Conservation (phyloP, 257 asterid genomes). For the Orobanche coerulescens region DNA sequence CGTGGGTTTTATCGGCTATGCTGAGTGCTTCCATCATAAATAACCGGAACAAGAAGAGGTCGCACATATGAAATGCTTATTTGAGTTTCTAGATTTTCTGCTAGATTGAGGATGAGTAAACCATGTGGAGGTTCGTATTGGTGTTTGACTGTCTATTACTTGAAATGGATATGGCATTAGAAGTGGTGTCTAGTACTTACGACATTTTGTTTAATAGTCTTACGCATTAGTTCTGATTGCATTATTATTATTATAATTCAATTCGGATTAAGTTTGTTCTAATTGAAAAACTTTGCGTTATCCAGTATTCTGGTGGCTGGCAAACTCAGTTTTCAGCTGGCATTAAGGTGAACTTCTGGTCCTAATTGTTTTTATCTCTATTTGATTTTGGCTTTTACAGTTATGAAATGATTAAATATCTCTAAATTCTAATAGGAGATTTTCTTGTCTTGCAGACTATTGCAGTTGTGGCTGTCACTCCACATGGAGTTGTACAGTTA, state of each 20-base stretch:
- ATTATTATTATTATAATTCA: too few relatives aligned
- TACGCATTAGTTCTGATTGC: slow-evolving; percentile 19
- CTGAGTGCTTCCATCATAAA: slow-evolving; percentile 4
- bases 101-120: slow-evolving; percentile 3
- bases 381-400: slow-evolving; percentile 1
- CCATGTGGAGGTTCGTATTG: slow-evolving; percentile 7
- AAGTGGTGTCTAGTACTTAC: slow-evolving; percentile 14
- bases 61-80: slow-evolving; percentile 3
- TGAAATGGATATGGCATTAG: slow-evolving; percentile 11
- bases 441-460: slow-evolving; percentile 58
- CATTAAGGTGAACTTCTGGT: slow-evolving; percentile 54
- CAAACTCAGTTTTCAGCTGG: slow-evolving; percentile 84
- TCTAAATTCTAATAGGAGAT: background rate
- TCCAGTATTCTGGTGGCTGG: slow-evolving; percentile 68
- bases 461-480: slow-evolving; percentile 74
- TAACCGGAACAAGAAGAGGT: slow-evolving; percentile 4
- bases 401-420: slow-evolving; percentile 5
- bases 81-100: slow-evolving; percentile 9
- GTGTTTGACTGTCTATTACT: slow-evolving; percentile 1
- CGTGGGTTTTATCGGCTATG: background rate
- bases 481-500: slow-evolving; percentile 79
- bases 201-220: slow-evolving; percentile 4
- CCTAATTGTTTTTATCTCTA: slow-evolving; percentile 2
- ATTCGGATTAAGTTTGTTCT: too few relatives aligned
- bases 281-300: slow-evolving; percentile 19